These are phyloP conservation scores for Pestalotiopsis sp. DNA, from an alignment of 2,329 filamentous ascomycete species.

Conservation along the genomic window DNA sequence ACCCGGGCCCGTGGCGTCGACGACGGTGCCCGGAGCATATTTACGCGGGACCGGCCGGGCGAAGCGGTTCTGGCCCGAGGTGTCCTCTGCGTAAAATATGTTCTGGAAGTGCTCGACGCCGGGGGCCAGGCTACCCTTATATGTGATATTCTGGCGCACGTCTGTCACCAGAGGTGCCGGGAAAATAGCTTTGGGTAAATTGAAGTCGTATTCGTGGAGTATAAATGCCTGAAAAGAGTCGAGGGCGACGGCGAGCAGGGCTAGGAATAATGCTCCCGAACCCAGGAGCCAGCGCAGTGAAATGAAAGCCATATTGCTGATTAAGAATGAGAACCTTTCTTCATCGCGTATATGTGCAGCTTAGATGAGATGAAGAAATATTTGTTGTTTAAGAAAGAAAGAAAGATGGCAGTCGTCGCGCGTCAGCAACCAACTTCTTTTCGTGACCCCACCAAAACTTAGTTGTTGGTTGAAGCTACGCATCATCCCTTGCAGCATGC, in stretches of 20 bases:
- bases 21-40: constrained; percentile 21
- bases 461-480: too few species aligned
- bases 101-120: constrained; percentile 35
- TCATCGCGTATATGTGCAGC: too few species aligned
- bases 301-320: neutral
- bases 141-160: constrained; percentile 19
- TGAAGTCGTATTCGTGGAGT: neutral
- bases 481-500: too few species aligned
- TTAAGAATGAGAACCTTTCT: neutral
- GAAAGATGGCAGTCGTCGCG: too few species aligned
- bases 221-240: neutral
- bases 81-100: constrained; percentile 34
- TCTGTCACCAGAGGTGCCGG: neutral
- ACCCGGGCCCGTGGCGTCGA: constrained; percentile 26
- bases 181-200: neutral
- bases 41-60: constrained; percentile 28
- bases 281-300: neutral
- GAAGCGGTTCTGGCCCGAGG: constrained; percentile 32
- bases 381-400: too few species aligned
- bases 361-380: too few species aligned
- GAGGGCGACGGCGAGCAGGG: neutral
- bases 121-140: constrained; percentile 26
- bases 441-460: too few species aligned
- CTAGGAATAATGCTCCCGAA: neutral
- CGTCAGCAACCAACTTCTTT: too few species aligned